Conservation (phyloP, 768 basidiomycete species). For the Tylopilus vinaceipallidus region DNA sequence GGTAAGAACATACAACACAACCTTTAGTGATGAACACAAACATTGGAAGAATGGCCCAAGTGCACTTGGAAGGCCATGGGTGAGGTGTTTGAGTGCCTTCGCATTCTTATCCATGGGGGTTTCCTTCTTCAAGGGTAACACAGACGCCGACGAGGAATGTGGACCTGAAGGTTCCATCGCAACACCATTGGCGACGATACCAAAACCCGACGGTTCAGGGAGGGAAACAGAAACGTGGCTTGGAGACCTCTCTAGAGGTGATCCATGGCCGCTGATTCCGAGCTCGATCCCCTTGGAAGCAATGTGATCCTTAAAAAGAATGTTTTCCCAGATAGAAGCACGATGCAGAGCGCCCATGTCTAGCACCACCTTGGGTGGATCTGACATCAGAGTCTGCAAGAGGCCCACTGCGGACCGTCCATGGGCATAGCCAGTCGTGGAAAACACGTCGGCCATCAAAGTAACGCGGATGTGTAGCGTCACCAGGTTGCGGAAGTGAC, state of each 20-base stretch:
- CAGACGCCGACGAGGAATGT: constrained; percentile 22
- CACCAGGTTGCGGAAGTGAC: constrained; percentile 68
- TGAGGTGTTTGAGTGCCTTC: constrained; percentile 74
- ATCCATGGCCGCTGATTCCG: constrained; percentile 39
- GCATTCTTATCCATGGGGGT: constrained; percentile 62
- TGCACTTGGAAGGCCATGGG: constrained; percentile 71
- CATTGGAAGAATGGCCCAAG: constrained; percentile 87
- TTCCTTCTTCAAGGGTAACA: constrained; percentile 37
- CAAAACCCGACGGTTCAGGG: constrained; percentile 36
- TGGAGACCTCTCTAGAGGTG: constrained; percentile 50
- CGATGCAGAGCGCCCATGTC: constrained; percentile 82
- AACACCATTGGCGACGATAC: constrained; percentile 31
- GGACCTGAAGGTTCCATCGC: constrained; percentile 22
- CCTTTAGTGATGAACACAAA: constrained; percentile 32
- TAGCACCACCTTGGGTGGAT: constrained; percentile 58
- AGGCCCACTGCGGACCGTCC: constrained; percentile 72
- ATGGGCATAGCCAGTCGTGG: constrained; percentile 78
- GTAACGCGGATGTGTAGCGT: constrained; percentile 77
- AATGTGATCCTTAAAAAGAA: constrained; percentile 64
- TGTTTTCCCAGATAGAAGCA: constrained; percentile 84
- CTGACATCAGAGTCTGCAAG: constrained; percentile 70
- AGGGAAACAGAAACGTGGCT: constrained; percentile 42
- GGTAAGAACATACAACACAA: constrained; percentile 10
- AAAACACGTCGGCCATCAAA: constrained; percentile 84
- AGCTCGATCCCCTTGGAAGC: constrained; percentile 53